These are phyloP conservation scores for Daldinia sp. DNA, from an alignment of 2,329 filamentous ascomycete species.

Conservation along the genomic window DNA sequence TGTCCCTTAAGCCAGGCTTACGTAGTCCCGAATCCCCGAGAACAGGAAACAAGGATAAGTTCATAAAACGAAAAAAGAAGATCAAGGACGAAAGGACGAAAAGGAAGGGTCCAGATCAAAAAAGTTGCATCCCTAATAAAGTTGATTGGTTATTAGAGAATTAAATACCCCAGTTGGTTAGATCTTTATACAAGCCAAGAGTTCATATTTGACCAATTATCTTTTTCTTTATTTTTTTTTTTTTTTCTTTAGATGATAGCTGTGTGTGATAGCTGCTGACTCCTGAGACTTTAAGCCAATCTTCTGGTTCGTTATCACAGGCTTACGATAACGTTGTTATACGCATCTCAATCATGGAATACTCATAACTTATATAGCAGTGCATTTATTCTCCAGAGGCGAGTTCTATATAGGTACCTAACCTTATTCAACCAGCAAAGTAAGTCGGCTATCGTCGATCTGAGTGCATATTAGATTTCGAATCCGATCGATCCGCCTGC, in stretches of 20 bases:
- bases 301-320: not conserved
- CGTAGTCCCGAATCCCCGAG: not conserved
- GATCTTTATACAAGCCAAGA: constrained; percentile 23
- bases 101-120: constrained; percentile 18
- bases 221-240: too few species aligned
- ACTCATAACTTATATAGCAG: too few species aligned
- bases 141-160: constrained; percentile 12
- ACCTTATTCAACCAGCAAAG: not conserved
- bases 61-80: too few species aligned
- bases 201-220: constrained; percentile 25
- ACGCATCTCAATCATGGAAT: not conserved
- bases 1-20: not conserved
- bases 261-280: constrained; percentile 8
- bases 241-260: too few species aligned
- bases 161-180: constrained; percentile 24
- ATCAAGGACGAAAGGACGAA: not conserved
- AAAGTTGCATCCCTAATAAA: constrained; percentile 19
- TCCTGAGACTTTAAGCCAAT: constrained; percentile 5
- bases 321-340: not conserved
- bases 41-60: constrained; percentile 20
- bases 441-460: constrained; percentile 17
- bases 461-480: constrained; percentile 13
- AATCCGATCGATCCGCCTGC: constrained; percentile 24
- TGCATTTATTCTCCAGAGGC: too few species aligned
- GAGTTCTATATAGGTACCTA: not conserved